Evolutionary conservation across 345 rosid genomes (phyloP).

Genomic region (Arabidopsis arenosa): DNA sequence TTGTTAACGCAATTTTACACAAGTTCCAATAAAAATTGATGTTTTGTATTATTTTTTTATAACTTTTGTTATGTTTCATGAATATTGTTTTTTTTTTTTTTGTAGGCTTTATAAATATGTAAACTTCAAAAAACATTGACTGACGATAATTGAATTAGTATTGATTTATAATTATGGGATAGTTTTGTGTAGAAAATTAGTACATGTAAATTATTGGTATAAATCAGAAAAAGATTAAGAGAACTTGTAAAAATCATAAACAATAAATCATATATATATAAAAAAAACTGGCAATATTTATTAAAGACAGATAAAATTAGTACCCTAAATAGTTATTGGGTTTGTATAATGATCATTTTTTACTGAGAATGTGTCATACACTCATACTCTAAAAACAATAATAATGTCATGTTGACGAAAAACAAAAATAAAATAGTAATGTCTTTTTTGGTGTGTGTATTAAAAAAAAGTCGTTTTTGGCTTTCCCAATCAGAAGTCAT

Average conservation of each 20-base stretch:
- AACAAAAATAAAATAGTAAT: background rate
- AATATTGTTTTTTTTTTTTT: background rate
- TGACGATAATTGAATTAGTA: background rate
- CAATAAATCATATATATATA: too few species aligned
- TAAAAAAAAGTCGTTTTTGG: constrained; percentile 1
- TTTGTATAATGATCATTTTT: constrained; percentile 14
- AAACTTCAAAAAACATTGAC: background rate
- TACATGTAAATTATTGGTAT: background rate
- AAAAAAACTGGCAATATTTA: constrained; percentile 5
- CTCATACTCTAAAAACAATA: background rate
- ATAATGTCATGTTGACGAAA: constrained; percentile 25
- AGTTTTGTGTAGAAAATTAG: background rate
- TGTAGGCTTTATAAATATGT: background rate
- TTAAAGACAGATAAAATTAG: constrained; percentile 9
- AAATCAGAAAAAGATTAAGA: background rate
- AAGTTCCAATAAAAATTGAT: constrained; percentile 1
- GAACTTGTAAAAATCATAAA: background rate
- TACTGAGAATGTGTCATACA: constrained; percentile 10
- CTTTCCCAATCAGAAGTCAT: constrained; percentile 34
- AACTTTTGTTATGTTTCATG: background rate
- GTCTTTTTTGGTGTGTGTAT: constrained; percentile 11
- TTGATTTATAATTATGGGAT: background rate
- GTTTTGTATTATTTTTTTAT: too few species aligned
- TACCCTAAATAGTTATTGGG: constrained; percentile 16
- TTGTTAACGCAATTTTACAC: background rate